phyloP scores from a whole-genome alignment of 2,329 filamentous ascomycete species.

The Saccharata proteae region DNA sequence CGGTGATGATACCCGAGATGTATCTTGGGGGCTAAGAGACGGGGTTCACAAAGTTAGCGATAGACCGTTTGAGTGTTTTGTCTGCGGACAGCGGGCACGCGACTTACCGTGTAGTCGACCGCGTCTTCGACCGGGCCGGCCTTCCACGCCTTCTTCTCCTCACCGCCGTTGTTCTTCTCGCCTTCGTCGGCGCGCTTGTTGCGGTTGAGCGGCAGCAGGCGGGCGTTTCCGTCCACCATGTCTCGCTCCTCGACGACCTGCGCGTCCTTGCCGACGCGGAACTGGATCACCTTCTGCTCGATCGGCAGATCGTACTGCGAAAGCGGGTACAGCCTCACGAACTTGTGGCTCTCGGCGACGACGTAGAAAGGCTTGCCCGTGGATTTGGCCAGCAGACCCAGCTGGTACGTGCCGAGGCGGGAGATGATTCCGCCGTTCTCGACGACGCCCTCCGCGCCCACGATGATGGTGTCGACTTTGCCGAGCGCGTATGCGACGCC shows the following conservation, averaged over 20 bases:
- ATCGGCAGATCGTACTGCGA: constrained; percentile 73
- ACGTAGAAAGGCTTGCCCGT: constrained; percentile 75
- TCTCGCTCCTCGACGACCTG: constrained; percentile 6
- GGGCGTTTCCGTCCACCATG: constrained; percentile 7
- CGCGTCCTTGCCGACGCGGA: constrained; percentile 42
- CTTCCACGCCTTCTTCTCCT: constrained; percentile 12
- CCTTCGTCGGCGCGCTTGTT: neutral
- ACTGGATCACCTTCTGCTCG: constrained; percentile 65
- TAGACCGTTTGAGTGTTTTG: neutral
- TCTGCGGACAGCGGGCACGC: neutral
- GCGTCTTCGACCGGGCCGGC: constrained; percentile 27
- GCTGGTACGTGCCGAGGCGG: constrained; percentile 73
- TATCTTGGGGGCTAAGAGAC: constrained; percentile 49
- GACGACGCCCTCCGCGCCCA: constrained; percentile 71
- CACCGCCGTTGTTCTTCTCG: constrained; percentile 1
- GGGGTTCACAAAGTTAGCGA: too few species aligned
- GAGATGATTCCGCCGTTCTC: constrained; percentile 91
- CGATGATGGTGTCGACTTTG: constrained; percentile 57
- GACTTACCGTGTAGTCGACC: constrained; percentile 58
- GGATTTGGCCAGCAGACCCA: constrained; percentile 66
- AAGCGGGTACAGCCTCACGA: constrained; percentile 75
- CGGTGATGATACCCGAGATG: constrained; percentile 63
- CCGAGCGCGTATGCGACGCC: constrained; percentile 70
- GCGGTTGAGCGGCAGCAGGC: neutral
- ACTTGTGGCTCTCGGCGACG: constrained; percentile 92